Percentiles rank a stretch among this genome's conserved stretches.
Evolutionary conservation across 1,139 yeast genomes (phyloP).

Genomic region (Lodderomyces theae): DNA sequence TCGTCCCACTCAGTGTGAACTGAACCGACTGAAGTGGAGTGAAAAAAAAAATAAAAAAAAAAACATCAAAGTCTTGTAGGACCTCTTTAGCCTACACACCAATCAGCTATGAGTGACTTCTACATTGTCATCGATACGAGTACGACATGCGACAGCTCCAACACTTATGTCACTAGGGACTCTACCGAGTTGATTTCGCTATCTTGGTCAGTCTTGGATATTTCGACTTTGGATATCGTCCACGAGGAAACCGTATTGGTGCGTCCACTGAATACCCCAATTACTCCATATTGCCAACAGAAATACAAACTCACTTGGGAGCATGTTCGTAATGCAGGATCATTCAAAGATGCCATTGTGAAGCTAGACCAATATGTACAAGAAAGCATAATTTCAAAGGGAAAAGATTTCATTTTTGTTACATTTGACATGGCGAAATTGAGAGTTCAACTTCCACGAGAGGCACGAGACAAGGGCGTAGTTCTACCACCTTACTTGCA

Average conservation of each 20-base stretch:
- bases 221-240: slow-evolving; percentile 32
- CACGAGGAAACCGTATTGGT: slow-evolving; percentile 47
- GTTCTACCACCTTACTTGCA: slow-evolving; percentile 72
- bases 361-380: slow-evolving; percentile 51
- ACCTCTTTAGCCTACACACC: neutral
- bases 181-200: slow-evolving; percentile 64
- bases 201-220: slow-evolving; percentile 57
- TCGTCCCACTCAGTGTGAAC: no score
- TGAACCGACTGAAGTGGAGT: neutral
- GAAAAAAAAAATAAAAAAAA: neutral
- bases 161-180: slow-evolving; percentile 58
- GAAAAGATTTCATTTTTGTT: slow-evolving; percentile 62
- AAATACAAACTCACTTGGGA: slow-evolving; percentile 62
- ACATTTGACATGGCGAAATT: slow-evolving; percentile 67
- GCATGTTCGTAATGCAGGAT: slow-evolving; percentile 50
- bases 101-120: slow-evolving; percentile 48
- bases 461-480: slow-evolving; percentile 74
- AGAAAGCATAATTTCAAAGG: slow-evolving; percentile 38
- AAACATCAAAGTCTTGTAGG: neutral
- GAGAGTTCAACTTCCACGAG: slow-evolving; percentile 75
- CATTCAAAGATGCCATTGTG: slow-evolving; percentile 60
- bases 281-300: slow-evolving; percentile 59
- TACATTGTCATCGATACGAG: slow-evolving; percentile 63
- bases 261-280: slow-evolving; percentile 66
- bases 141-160: slow-evolving; percentile 68